Evolutionary conservation across 306 rosid genomes (phyloP).

Genomic region (Bauhinia variegata): DNA sequence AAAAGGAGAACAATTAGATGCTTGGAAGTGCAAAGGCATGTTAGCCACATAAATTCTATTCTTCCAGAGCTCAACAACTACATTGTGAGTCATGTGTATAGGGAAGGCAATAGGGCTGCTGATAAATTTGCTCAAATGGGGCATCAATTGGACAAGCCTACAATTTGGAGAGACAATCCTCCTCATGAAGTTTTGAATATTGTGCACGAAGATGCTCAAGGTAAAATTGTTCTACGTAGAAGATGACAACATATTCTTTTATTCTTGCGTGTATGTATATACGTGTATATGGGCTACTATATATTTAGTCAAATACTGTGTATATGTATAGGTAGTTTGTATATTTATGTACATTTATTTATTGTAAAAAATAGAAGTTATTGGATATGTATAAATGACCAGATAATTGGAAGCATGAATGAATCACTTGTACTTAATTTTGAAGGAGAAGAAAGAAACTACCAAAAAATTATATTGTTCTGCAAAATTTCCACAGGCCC

Average conservation of each 20-base stretch:
- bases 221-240: constrained; percentile 60
- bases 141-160: constrained; percentile 51
- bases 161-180: constrained; percentile 55
- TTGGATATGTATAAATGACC: too few species aligned
- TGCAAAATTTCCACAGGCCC: too few species aligned
- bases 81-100: constrained; percentile 54
- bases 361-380: too few species aligned
- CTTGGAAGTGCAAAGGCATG: constrained; percentile 51
- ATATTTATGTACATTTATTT: constrained; percentile 18
- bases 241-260: constrained; percentile 18
- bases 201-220: constrained; percentile 69
- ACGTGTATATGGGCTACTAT: background rate
- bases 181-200: constrained; percentile 54
- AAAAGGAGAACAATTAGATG: constrained; percentile 49
- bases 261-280: background rate
- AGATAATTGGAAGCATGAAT: too few species aligned
- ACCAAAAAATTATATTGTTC: too few species aligned
- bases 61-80: constrained; percentile 43
- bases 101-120: constrained; percentile 76
- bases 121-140: constrained; percentile 73
- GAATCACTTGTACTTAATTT: too few species aligned
- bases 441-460: too few species aligned
- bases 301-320: too few species aligned
- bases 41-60: constrained; percentile 51
- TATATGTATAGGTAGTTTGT: too few species aligned